Evolutionary conservation across 2,329 filamentous ascomycete species (phyloP), one percentile per base, ranked within the genome.

Genomic region (Colletotrichum shisoi): DNA sequence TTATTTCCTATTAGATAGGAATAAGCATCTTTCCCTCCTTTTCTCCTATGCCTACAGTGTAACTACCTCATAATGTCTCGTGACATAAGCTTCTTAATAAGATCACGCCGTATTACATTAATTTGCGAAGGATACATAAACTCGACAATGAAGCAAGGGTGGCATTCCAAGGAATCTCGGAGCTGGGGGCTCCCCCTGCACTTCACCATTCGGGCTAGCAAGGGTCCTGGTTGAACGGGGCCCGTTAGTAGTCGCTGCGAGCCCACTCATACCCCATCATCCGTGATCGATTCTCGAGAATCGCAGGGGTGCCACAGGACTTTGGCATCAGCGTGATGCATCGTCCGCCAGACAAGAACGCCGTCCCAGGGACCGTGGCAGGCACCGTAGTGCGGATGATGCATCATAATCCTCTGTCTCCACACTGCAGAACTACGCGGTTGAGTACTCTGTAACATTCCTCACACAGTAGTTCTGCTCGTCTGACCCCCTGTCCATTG

Each of bases 171-270:
- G 59, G 34, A 45, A 44, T 37, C 19, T 37, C 45, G 40, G 60
- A 58, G 34, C 64, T 40, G 48, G 64, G 59, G 64, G 24, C 11
- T 19, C 17, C 5, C 53, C 64, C 60, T 67, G 64, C 48, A 61
- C 2, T 46, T 54, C 60, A 67, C 64, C 64, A 42, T 63, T 54
- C 53, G 31, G 27, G 39, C 64, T 59, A 67, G 48, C 64, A 67
- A 63, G 64, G 60, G 51, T n/a, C 34, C 17, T n/a, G 13, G 31
- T 37, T 21, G 24, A 44, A 13, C 7, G 12, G 19, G n/a, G 39
- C 12, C 46, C 48, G 40, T 8, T 9, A 34, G 31, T 8, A 34
- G 31, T 34, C 31, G 31, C 46, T 40, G 39, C 49, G 40, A 27
- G 44, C 37, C 51, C 62, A 27, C 51, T 39, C 52, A 31, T 11